A percentile compares a stretch with the other conserved stretches of the same genome.
These are phyloP conservation scores for Dichomitus squalens DNA, from an alignment of 1,284 basidiomycete genomes.

Conservation along the genomic window DNA sequence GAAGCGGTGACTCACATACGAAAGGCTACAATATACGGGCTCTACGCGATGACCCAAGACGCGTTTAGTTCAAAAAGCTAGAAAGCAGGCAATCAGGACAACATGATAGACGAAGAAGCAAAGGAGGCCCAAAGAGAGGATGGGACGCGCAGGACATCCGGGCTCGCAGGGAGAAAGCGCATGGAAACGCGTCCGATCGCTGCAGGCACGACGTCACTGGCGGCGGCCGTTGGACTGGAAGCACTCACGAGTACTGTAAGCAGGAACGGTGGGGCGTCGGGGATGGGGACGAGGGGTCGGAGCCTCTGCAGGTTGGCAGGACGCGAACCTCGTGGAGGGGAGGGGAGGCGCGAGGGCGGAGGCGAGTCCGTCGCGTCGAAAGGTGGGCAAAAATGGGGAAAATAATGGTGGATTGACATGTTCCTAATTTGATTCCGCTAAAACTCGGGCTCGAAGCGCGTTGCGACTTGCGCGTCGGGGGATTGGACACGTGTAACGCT, in stretches of 20 bases:
- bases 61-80: constrained; percentile 20
- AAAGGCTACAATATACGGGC: constrained; percentile 24
- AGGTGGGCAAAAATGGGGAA: constrained; percentile 21
- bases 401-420: constrained; percentile 29
- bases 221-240: neutral
- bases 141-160: neutral
- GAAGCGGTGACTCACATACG: constrained; percentile 25
- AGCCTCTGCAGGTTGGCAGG: constrained; percentile 18
- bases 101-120: neutral
- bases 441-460: constrained; percentile 24
- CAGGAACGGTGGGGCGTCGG: constrained; percentile 3
- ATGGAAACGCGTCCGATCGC: constrained; percentile 18
- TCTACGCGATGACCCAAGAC: constrained; percentile 13
- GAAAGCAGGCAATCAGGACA: constrained; percentile 5
- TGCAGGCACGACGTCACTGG: constrained; percentile 16
- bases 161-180: constrained; percentile 18
- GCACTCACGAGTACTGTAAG: constrained; percentile 19
- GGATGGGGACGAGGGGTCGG: constrained; percentile 6
- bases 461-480: constrained; percentile 19
- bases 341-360: constrained; percentile 22
- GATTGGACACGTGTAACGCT: constrained; percentile 34
- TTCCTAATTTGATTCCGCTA: constrained; percentile 34
- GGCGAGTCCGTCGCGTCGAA: constrained; percentile 26
- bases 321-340: constrained; percentile 26
- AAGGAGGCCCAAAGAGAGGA: neutral